These are phyloP conservation scores for Penicillium waksmanii DNA, from an alignment of 495 filamentous ascomycete species.

Conservation along the genomic window DNA sequence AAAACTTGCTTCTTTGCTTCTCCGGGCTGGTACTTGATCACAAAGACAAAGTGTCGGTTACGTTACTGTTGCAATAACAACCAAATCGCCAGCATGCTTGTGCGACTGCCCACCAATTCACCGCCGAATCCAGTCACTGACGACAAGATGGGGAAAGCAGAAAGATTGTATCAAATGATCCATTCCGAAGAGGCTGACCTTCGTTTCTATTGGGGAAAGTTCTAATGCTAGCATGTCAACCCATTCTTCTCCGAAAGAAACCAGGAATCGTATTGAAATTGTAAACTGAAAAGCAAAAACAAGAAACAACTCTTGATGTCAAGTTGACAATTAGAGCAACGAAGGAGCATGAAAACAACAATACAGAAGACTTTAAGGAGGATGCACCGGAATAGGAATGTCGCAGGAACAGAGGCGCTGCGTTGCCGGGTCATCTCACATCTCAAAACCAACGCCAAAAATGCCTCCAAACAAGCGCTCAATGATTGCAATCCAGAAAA, in stretches of 20 bases:
- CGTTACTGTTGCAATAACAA: constrained; percentile 31
- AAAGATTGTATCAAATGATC: neutral
- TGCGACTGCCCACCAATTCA: constrained; percentile 15
- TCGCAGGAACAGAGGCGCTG: constrained; percentile 4
- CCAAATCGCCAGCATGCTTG: constrained; percentile 20
- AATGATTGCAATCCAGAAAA: constrained; percentile 10
- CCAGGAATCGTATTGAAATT: constrained; percentile 5
- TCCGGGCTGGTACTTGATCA: neutral
- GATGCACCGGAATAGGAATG: neutral
- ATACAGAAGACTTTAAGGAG: neutral
- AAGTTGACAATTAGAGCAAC: neutral
- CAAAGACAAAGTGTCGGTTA: constrained; percentile 7
- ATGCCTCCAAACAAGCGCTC: constrained; percentile 25
- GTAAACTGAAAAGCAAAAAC: constrained; percentile 7
- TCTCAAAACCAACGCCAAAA: constrained; percentile 39
- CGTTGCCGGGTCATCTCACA: constrained; percentile 2
- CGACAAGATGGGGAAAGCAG: neutral
- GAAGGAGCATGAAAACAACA: neutral
- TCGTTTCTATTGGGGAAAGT: neutral
- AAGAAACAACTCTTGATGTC: neutral
- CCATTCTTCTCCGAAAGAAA: neutral
- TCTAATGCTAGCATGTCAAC: neutral
- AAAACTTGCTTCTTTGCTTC: neutral
- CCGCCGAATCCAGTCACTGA: constrained; percentile 15
- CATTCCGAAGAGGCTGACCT: neutral